Conservation (phyloP, 2,329 filamentous ascomycete species). For the Orbilia blumenaviensis region DNA sequence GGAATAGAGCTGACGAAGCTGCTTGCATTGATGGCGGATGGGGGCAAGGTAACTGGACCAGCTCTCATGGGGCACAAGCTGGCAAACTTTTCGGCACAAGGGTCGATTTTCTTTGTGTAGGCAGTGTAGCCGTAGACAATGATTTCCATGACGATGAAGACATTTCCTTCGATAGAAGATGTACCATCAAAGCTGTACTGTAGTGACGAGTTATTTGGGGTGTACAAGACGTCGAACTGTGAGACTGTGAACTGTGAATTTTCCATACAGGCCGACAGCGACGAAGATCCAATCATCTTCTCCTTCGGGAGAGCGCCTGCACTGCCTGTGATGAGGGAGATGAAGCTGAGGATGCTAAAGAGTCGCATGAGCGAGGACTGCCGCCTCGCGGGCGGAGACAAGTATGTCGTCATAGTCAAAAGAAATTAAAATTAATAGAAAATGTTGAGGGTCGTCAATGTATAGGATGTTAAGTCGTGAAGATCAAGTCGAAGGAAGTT, state of each 20-base stretch:
- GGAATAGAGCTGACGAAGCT: conserved; percentile 74
- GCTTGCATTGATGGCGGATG: conserved; percentile 71
- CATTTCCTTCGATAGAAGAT: conserved; percentile 82
- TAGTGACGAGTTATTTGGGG: conserved; percentile 76
- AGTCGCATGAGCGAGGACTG: conserved; percentile 53
- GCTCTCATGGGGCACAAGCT: conserved; percentile 92
- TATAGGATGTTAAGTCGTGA: conserved; percentile 13
- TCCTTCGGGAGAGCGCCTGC: conserved; percentile 66
- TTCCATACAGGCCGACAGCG: conserved; percentile 83
- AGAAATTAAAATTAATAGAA: conserved; percentile 55
- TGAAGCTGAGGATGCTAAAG: conserved; percentile 41
- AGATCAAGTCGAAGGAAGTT: conserved; percentile 7
- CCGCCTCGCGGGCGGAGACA: conserved; percentile 46
- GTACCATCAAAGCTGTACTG: conserved; percentile 80
- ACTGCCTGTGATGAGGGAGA: conserved; percentile 45
- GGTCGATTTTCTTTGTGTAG: conserved; percentile 74
- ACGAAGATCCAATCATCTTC: conserved; percentile 79
- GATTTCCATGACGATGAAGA: conserved; percentile 78
- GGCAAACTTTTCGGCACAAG: conserved; percentile 73
- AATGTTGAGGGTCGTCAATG: conserved; percentile 24
- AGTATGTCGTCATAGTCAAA: conserved; percentile 40
- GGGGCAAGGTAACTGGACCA: conserved; percentile 79
- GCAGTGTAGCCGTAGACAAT: conserved; percentile 84
- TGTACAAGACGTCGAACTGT: conserved; percentile 85
- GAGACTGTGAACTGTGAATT: conserved; percentile 87